phyloP scores from a whole-genome alignment of 2,329 filamentous ascomycete species.

The Colletotrichum sidae region DNA sequence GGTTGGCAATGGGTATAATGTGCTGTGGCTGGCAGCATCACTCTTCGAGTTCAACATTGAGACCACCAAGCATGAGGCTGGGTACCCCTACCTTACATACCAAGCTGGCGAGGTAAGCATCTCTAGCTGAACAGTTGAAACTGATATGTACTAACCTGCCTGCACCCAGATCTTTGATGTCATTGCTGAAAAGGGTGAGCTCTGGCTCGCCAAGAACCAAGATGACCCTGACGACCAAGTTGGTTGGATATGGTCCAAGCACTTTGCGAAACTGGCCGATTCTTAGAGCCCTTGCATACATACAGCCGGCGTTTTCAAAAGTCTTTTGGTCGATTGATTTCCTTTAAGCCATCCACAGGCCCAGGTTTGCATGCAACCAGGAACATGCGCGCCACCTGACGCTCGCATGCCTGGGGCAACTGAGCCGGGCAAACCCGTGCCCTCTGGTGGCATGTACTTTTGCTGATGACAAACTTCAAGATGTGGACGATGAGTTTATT shows the following conservation, averaged over 20 bases:
- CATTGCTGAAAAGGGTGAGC: constrained; percentile 94
- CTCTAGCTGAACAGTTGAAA: constrained; percentile 1
- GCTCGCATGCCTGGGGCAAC: constrained; percentile 6
- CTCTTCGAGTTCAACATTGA: constrained; percentile 98
- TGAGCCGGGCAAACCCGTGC: constrained; percentile 9
- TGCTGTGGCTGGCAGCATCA: constrained; percentile 92
- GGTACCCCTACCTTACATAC: constrained; percentile 96
- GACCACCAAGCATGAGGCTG: constrained; percentile 89
- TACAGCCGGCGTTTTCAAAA: constrained; percentile 30
- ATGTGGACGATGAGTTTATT: not conserved
- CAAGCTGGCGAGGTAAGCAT: constrained; percentile 84
- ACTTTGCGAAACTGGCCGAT: constrained; percentile 81
- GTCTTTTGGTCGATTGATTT: constrained; percentile 12
- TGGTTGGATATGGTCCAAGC: constrained; percentile 99
- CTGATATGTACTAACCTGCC: constrained; percentile 21
- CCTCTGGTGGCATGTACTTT: constrained; percentile 18
- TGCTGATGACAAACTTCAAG: constrained; percentile 7
- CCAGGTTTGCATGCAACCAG: constrained; percentile 27
- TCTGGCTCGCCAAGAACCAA: constrained; percentile 98
- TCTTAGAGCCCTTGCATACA: constrained; percentile 44
- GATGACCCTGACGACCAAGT: constrained; percentile 84
- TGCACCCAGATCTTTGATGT: constrained; percentile 80
- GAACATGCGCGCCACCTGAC: constrained; percentile 24
- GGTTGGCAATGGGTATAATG: constrained; percentile 70
- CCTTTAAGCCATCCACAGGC: constrained; percentile 5